Evolutionary conservation across 768 basidiomycete genomes (phyloP).

Genomic region (Holtermannia corniformis): DNA sequence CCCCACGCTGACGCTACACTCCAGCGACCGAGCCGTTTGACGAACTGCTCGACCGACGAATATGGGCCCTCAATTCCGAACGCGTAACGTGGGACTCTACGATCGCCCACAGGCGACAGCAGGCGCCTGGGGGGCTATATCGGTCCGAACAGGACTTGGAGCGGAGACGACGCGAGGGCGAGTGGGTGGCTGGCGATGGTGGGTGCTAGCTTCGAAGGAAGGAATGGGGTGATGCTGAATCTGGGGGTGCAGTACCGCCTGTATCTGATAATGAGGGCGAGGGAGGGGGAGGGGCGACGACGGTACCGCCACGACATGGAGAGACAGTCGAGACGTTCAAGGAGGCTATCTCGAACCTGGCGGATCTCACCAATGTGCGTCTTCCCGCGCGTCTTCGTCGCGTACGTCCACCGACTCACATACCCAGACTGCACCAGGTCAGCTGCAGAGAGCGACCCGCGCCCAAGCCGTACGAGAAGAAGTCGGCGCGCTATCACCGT

Average conservation of each 20-base stretch:
- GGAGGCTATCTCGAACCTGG: slow-evolving; percentile 17
- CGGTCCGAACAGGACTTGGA: slow-evolving; percentile 43
- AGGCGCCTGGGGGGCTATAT: slow-evolving; percentile 52
- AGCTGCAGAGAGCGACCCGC: slow-evolving; percentile 24
- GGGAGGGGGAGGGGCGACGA: slow-evolving; percentile 7
- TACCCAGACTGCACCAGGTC: slow-evolving; percentile 20
- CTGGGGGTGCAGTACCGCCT: neutral
- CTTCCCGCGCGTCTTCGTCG: neutral
- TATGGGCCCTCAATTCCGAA: slow-evolving; percentile 70
- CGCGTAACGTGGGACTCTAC: slow-evolving; percentile 65
- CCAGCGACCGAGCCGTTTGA: slow-evolving; percentile 74
- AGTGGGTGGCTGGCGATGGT: slow-evolving; percentile 9
- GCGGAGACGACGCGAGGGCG: slow-evolving; percentile 10
- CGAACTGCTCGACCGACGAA: slow-evolving; percentile 69
- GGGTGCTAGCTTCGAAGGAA: neutral
- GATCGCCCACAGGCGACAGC: slow-evolving; percentile 59
- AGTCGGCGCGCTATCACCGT: slow-evolving; percentile 17
- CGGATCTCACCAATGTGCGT: slow-evolving; percentile 21
- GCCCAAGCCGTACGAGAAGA: slow-evolving; percentile 31
- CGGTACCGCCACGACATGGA: slow-evolving; percentile 20
- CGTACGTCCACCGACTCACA: neutral
- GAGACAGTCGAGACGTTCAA: slow-evolving; percentile 27
- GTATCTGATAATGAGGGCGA: slow-evolving; percentile 25
- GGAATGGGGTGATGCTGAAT: too few relatives aligned
- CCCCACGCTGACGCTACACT: neutral